Conservation (phyloP, 2,329 filamentous ascomycete genomes). For the Microdochium trichocladiopsis region DNA sequence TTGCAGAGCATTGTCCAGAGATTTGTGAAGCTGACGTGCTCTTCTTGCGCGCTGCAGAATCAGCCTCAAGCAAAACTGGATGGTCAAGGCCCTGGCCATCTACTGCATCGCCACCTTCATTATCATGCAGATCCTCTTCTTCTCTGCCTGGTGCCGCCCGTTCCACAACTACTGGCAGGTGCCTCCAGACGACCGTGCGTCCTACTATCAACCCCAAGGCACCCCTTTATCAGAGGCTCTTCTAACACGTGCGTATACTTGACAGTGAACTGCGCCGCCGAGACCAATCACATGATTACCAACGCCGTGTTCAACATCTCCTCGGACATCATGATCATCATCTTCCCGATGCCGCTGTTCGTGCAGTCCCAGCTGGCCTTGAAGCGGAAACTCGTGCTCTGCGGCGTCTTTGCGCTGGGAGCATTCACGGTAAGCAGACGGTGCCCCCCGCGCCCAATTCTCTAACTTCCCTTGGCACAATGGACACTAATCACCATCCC, state of each 20-base stretch:
- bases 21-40: too few relatives aligned
- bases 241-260: too few relatives aligned
- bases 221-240: too few relatives aligned
- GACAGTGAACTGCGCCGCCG: constrained; percentile 50
- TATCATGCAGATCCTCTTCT: constrained; percentile 40
- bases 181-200: constrained; percentile 39
- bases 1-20: too few relatives aligned
- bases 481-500: too few relatives aligned
- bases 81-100: constrained; percentile 38
- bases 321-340: constrained; percentile 52
- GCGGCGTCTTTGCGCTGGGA: constrained; percentile 35
- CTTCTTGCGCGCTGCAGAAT: constrained; percentile 19
- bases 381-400: constrained; percentile 46
- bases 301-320: constrained; percentile 53
- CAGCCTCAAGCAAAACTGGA: constrained; percentile 36
- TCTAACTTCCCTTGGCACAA: too few relatives aligned
- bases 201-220: too few relatives aligned
- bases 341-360: constrained; percentile 48
- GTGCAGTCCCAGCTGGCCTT: constrained; percentile 38
- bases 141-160: constrained; percentile 47
- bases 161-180: constrained; percentile 52
- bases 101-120: constrained; percentile 42
- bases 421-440: constrained; percentile 40
- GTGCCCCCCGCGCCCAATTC: too few relatives aligned
- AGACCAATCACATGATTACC: constrained; percentile 49